phyloP scores from a whole-genome alignment of 2,329 filamentous ascomycete species.

The Fusarium xyrophilum region DNA sequence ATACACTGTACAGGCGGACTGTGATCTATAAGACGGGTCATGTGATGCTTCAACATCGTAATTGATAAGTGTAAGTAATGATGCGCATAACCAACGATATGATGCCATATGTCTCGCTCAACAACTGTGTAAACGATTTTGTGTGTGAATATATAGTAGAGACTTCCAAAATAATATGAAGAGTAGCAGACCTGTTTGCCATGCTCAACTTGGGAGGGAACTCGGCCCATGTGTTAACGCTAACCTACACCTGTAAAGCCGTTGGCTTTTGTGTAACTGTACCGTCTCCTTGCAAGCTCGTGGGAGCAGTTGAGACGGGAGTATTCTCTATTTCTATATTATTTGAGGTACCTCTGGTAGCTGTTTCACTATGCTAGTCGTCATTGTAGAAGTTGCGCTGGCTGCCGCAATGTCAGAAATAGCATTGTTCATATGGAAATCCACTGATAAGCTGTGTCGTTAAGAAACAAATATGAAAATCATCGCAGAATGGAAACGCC shows the following conservation, averaged over 20 bases:
- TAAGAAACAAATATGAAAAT: background rate
- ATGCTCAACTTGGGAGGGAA: background rate
- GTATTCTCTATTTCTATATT: background rate
- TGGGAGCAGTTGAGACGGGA: background rate
- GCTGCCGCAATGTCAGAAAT: background rate
- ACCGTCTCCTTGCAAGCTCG: background rate
- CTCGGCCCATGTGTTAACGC: background rate
- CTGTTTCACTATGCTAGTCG: background rate
- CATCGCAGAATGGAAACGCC: rapidly evolving
- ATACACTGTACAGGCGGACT: slow-evolving; percentile 31
- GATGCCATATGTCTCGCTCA: background rate
- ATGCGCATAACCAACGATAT: background rate
- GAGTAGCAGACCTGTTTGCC: background rate
- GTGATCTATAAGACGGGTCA: slow-evolving; percentile 35
- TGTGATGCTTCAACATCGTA: slow-evolving; percentile 28
- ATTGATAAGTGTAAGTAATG: background rate
- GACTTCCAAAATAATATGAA: background rate
- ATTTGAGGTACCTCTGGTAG: too few relatives aligned
- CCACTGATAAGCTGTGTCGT: background rate
- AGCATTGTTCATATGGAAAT: too few relatives aligned
- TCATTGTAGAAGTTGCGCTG: background rate
- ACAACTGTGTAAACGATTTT: too few relatives aligned
- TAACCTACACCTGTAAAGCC: background rate
- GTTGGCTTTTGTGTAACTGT: background rate
- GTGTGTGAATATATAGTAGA: background rate